Percentiles rank a stretch among this genome's conserved stretches.
Evolutionary conservation across 129 eudicot species (phyloP).

Genomic region (Flaveria bidentis): DNA sequence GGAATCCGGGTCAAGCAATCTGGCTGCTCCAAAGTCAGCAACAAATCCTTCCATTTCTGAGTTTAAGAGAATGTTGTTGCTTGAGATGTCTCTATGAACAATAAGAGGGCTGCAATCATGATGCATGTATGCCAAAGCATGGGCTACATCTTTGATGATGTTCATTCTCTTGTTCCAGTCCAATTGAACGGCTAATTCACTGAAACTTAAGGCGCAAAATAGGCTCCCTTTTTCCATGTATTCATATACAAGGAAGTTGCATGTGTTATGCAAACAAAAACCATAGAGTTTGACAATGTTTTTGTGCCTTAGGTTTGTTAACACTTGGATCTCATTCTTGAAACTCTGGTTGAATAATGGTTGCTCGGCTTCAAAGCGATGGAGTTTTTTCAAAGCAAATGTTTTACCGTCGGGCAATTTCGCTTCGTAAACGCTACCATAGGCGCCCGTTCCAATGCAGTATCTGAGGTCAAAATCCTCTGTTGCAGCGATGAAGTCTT

Average conservation of each 20-base stretch:
- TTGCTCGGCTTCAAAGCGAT: constrained; percentile 26
- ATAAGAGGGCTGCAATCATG: constrained; percentile 45
- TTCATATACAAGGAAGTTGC: constrained; percentile 42
- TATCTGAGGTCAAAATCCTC: constrained; percentile 43
- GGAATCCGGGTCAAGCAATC: constrained; percentile 18
- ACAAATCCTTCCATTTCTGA: constrained; percentile 27
- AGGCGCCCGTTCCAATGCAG: constrained; percentile 46
- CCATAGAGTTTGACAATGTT: constrained; percentile 38
- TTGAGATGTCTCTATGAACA: constrained; percentile 46
- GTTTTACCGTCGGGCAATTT: constrained; percentile 31
- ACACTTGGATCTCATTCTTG: constrained; percentile 32
- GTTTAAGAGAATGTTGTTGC: constrained; percentile 43
- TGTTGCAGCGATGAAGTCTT: constrained; percentile 39
- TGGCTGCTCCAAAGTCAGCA: constrained; percentile 34
- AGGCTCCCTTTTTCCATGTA: constrained; percentile 51
- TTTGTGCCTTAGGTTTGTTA: constrained; percentile 36
- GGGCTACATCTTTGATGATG: constrained; percentile 41
- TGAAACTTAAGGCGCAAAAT: constrained; percentile 22
- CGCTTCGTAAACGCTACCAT: constrained; percentile 42
- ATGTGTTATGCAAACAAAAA: constrained; percentile 36
- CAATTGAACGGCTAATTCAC: constrained; percentile 22
- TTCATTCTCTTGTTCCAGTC: constrained; percentile 45
- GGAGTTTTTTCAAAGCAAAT: constrained; percentile 46
- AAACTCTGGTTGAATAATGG: constrained; percentile 29
- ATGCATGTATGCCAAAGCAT: constrained; percentile 48